These are phyloP conservation scores for Populus deltoides DNA, from an alignment of 345 rosid genomes.

Conservation along the genomic window DNA sequence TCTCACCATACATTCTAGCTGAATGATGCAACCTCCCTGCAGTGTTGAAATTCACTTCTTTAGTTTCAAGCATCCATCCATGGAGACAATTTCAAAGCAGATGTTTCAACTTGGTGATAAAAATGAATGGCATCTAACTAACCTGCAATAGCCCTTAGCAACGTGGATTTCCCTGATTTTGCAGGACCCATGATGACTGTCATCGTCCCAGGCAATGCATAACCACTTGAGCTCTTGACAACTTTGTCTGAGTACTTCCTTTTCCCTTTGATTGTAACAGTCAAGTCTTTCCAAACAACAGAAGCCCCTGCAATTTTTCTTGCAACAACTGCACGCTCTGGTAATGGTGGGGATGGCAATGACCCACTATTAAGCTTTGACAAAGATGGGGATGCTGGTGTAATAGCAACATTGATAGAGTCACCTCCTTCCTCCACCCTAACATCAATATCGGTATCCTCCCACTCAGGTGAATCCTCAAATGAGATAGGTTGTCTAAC, in stretches of 20 bases:
- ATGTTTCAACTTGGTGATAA: neutral
- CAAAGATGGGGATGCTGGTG: conserved; percentile 78
- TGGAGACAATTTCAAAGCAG: neutral
- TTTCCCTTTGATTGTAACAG: conserved; percentile 83
- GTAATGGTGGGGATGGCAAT: conserved; percentile 73
- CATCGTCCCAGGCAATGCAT: conserved; percentile 95
- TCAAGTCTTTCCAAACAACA: conserved; percentile 91
- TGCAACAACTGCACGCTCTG: conserved; percentile 49
- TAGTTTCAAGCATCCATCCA: conserved; percentile 5
- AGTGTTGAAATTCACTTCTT: conserved; percentile 21
- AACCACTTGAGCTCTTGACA: conserved; percentile 88
- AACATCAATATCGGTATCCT: conserved; percentile 73
- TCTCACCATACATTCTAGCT: conserved; percentile 81
- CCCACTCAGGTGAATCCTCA: conserved; percentile 99
- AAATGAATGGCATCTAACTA: conserved; percentile 4
- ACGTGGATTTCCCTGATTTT: conserved; percentile 91
- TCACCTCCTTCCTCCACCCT: conserved; percentile 81
- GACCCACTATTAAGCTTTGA: conserved; percentile 86
- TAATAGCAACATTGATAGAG: conserved; percentile 67
- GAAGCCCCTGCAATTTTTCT: conserved; percentile 89
- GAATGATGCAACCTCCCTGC: conserved; percentile 79
- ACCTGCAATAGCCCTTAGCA: conserved; percentile 95
- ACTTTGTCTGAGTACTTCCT: conserved; percentile 90
- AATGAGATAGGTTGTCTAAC: conserved; percentile 90
- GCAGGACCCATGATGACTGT: conserved; percentile 99